phyloP scores from a whole-genome alignment of 345 rosid species.

The Dovyalis caffra region DNA sequence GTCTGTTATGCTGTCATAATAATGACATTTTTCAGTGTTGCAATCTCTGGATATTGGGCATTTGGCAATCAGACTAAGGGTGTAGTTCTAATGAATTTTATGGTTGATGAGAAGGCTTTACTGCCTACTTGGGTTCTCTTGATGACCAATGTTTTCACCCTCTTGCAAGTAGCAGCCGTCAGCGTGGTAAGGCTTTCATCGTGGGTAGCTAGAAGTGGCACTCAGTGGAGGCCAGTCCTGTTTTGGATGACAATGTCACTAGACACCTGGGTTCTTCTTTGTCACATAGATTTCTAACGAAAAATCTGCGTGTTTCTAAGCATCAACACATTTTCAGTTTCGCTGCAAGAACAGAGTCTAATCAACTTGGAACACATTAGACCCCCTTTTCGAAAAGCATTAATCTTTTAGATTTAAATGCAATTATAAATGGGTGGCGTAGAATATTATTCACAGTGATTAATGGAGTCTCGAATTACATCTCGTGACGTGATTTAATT shows the following conservation, averaged over 20 bases:
- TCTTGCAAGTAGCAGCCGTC: conserved; percentile 24
- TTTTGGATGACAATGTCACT: background rate
- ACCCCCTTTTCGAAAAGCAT: too few relatives aligned
- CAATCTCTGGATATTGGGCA: conserved; percentile 30
- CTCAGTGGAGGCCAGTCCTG: background rate
- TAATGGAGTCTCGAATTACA: too few relatives aligned
- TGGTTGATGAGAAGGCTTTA: conserved; percentile 11
- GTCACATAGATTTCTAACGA: too few relatives aligned
- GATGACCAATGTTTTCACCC: conserved; percentile 25
- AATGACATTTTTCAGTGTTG: conserved; percentile 24
- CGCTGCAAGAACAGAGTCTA: too few relatives aligned
- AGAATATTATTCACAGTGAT: too few relatives aligned
- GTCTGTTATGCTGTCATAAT: conserved; percentile 19
- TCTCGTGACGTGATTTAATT: too few relatives aligned
- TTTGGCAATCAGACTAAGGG: conserved; percentile 21
- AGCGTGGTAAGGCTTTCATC: conserved; percentile 13
- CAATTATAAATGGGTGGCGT: too few relatives aligned
- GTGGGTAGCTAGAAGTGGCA: background rate
- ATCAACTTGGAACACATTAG: too few relatives aligned
- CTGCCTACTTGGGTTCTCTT: conserved; percentile 25
- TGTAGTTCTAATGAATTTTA: conserved; percentile 16
- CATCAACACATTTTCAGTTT: too few relatives aligned
- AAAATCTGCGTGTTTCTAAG: too few relatives aligned
- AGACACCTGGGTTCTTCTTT: too few relatives aligned
- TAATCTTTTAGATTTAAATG: too few relatives aligned